Percentiles rank a stretch among this genome's conserved stretches.
phyloP scores from a whole-genome alignment of 2,329 filamentous ascomycete genomes.

The Alternaria sp. region DNA sequence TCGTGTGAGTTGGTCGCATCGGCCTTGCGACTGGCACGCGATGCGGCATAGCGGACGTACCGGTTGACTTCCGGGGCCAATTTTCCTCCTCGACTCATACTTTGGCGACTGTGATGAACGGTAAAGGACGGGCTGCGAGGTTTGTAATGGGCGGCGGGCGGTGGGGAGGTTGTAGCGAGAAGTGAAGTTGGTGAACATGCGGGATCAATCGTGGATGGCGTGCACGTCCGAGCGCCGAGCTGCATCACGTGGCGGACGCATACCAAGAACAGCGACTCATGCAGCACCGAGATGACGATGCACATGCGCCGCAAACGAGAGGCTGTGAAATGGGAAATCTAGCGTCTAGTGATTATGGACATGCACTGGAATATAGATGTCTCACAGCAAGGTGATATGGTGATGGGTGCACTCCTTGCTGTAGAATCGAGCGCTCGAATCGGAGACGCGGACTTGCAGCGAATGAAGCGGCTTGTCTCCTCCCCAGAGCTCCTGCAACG shows the following conservation, averaged over 20 bases:
- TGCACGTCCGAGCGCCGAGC: slow-evolving; percentile 7
- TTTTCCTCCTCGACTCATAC: slow-evolving; percentile 96
- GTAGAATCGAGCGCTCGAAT: slow-evolving; percentile 19
- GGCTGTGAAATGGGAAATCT: background rate
- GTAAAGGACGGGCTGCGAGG: slow-evolving; percentile 31
- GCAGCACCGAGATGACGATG: slow-evolving; percentile 7
- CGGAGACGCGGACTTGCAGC: slow-evolving; percentile 31
- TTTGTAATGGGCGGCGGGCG: slow-evolving; percentile 16
- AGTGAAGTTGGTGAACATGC: slow-evolving; percentile 15
- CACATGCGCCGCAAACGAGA: background rate
- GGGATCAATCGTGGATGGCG: slow-evolving; percentile 12
- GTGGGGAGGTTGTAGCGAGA: slow-evolving; percentile 9
- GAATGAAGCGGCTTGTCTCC: slow-evolving; percentile 23
- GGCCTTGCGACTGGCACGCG: slow-evolving; percentile 23
- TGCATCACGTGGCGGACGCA: slow-evolving; percentile 9
- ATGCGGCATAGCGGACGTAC: slow-evolving; percentile 61
- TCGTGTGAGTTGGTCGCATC: slow-evolving; percentile 31
- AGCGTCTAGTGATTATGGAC: background rate
- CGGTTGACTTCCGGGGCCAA: slow-evolving; percentile 99
- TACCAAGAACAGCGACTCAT: slow-evolving; percentile 6
- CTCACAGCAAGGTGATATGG: background rate
- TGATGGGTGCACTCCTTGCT: background rate
- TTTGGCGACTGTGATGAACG: slow-evolving; percentile 54
- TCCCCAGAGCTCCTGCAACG: slow-evolving; percentile 7
- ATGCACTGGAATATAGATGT: background rate